Evolutionary conservation across 805 yeast genomes (phyloP), one percentile per base, ranked within the genome.

Genomic region (Starmerella sp.): DNA sequence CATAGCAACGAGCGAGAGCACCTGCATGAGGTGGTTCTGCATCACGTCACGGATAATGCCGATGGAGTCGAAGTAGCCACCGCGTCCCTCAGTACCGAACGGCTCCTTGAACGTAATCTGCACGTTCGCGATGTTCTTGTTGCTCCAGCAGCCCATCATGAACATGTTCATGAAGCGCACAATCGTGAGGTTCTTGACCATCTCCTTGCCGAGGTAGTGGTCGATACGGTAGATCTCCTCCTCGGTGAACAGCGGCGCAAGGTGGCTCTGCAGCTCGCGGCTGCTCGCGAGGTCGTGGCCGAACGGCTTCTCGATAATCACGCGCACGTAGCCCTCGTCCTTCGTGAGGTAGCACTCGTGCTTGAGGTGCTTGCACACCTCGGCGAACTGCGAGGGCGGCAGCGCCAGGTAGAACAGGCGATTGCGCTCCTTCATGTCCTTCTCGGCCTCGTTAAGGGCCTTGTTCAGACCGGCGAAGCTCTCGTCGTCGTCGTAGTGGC

Each of bases 51-150:
- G 82, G 63, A 93, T 86, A 67, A 93, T 93, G 56, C 98, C 98
- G 66, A 90, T 88, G 54, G 77, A 76, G 72, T 93, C 97, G 67
- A 93, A 93, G 75, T 93, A 93, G 39, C 98, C 98, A 63, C 98
- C 98, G 69, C 98, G 82, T 55, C 98, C 98, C 73, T 93, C 96
- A 42, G 98, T 93, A 54, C 98, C 98, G 65, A 93, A 93, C n/a
- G 93, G 87, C 74, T 93, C 98, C 75, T 93, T 93, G 77, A 93
- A 91, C 13, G 91, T 79, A 62, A 93, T 82, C 75, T 91, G 96
- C 59, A 93, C 82, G 41, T 83, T 79, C 59, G 81, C 77, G 66
- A 93, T 81, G 70, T 79, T 84, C 60, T 85, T 78, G 68, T 77
- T 82, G 74, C 85, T 84, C 97, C 97, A 93, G 54, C 85, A 79